These are phyloP conservation scores for Heliamphora exappendiculata DNA, from an alignment of 148 eudicot species.

Conservation along the genomic window DNA sequence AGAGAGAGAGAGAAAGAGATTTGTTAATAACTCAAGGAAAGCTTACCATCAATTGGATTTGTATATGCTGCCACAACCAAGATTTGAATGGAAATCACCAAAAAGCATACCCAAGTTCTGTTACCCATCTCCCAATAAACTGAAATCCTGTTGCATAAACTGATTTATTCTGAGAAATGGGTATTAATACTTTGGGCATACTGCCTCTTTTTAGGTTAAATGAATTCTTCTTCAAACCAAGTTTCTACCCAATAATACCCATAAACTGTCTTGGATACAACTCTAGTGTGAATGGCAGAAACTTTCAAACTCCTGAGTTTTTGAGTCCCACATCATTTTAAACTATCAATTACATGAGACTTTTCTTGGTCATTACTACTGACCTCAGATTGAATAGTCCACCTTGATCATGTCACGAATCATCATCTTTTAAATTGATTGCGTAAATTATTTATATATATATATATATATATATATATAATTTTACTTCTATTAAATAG, in stretches of 20 bases:
- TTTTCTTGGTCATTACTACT: background rate
- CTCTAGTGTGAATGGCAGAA: background rate
- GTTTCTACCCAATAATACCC: background rate
- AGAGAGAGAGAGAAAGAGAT: background rate
- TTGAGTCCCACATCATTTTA: too few species aligned
- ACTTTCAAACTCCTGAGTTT: background rate
- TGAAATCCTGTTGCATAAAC: too few species aligned
- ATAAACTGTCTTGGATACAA: constrained; percentile 2
- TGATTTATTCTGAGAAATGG: background rate
- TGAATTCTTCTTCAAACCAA: background rate
- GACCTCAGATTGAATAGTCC: background rate
- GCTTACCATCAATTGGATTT: constrained; percentile 14
- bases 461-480: too few species aligned
- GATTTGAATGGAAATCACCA: constrained; percentile 26
- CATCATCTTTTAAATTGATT: too few species aligned
- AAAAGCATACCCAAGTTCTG: constrained; percentile 19
- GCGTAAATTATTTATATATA: too few species aligned
- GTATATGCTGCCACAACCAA: constrained; percentile 23
- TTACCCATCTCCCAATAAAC: constrained; percentile 28
- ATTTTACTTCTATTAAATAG: too few species aligned
- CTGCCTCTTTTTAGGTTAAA: background rate
- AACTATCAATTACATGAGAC: background rate
- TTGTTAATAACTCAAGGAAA: background rate
- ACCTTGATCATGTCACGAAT: too few species aligned
- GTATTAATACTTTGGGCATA: background rate